These are phyloP conservation scores for Fonsecaea monophora DNA, from an alignment of 2,329 filamentous ascomycete genomes.

Conservation along the genomic window DNA sequence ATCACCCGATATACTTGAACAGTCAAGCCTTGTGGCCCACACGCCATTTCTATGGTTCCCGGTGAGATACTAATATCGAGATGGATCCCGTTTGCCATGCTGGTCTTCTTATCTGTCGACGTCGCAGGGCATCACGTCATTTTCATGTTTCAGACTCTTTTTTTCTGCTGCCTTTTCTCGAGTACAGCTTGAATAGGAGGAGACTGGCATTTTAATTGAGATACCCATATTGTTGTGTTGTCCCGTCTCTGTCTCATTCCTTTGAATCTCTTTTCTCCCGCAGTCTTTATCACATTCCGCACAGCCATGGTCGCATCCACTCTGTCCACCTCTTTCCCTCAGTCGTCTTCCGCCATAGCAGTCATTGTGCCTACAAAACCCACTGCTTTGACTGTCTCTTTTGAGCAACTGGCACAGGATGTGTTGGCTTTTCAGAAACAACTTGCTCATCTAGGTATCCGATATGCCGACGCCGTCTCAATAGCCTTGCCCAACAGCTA, in stretches of 20 bases:
- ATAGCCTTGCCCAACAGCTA: conserved; percentile 85
- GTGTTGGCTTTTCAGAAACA: conserved; percentile 76
- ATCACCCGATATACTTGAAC: conserved; percentile 10
- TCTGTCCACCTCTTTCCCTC: conserved; percentile 64
- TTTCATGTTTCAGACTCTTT: conserved; percentile 7
- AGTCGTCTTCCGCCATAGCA: conserved; percentile 62
- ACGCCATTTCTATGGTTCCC: conserved; percentile 7
- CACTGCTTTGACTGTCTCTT: conserved; percentile 69
- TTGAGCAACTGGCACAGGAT: conserved; percentile 70
- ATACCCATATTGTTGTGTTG: conserved; percentile 8
- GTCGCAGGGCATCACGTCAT: conserved; percentile 24
- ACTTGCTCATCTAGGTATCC: conserved; percentile 76
- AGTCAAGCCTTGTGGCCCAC: conserved; percentile 11
- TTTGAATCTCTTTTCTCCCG: background rate
- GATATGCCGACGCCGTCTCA: conserved; percentile 73
- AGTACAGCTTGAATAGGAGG: conserved; percentile 8
- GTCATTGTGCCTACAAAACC: conserved; percentile 75
- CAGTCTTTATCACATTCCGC: conserved; percentile 5
- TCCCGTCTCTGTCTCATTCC: conserved; percentile 1
- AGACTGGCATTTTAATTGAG: background rate
- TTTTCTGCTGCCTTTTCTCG: conserved; percentile 2
- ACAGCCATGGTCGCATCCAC: conserved; percentile 58
- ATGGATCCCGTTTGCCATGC: conserved; percentile 12
- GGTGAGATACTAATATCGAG: conserved; percentile 15
- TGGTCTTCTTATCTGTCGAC: conserved; percentile 13